Evolutionary conservation across 2,329 filamentous ascomycete species (phyloP).

Genomic region (Aureobasidium sp.): DNA sequence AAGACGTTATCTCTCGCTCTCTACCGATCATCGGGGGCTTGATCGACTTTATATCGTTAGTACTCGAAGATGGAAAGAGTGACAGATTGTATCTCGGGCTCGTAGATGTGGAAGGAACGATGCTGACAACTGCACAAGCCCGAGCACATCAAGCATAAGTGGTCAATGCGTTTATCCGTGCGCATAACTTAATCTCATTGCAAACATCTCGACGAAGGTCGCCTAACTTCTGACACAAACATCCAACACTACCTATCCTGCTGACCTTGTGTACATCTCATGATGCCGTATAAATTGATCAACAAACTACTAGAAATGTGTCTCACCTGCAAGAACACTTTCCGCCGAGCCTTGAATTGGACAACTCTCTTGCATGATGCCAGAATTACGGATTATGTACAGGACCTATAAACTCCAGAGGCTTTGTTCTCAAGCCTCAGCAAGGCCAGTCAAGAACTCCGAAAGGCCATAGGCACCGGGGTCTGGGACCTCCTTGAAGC

Average conservation of each 20-base stretch:
- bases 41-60: background rate
- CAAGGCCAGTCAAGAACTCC: slow-evolving; percentile 72
- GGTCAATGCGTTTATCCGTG: background rate
- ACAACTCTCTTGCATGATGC: background rate
- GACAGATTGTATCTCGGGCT: background rate
- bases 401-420: too few relatives aligned
- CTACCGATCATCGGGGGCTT: background rate
- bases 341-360: background rate
- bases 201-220: background rate
- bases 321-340: background rate
- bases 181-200: slow-evolving; percentile 3
- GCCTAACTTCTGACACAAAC: background rate
- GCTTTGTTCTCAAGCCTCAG: slow-evolving; percentile 27
- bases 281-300: background rate
- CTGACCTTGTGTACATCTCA: background rate
- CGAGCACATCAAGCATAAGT: background rate
- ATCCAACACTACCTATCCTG: background rate
- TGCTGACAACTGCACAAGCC: background rate
- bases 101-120: background rate
- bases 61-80: background rate
- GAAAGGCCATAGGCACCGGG: slow-evolving; percentile 72
- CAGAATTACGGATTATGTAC: background rate
- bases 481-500: slow-evolving; percentile 64
- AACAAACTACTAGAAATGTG: too few relatives aligned
- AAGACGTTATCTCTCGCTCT: background rate